Evolutionary conservation across 352 stramenopile genomes (phyloP), one percentile per base, ranked within the genome.

Genomic region (Globisporangium recalcitrans): DNA sequence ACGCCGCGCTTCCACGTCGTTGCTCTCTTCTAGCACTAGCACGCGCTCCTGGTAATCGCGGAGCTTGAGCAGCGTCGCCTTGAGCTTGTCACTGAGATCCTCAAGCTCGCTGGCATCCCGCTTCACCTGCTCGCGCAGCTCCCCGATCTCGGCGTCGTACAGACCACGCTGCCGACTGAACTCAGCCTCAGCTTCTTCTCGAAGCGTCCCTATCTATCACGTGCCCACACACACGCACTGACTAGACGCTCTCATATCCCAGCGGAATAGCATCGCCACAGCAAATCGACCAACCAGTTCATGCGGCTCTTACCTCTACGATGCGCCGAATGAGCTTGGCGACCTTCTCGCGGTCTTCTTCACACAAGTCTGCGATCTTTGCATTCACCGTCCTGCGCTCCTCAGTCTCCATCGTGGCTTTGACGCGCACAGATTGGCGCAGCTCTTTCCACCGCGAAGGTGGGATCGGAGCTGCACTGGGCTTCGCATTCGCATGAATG

Each of bases 331-430:
- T 72, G n/a, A 93, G 63, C 54, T 91, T 91, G 40, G 80, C 69
- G 58, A 93, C 81, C 71, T 93, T 93, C 6, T 91, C 76, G 26
- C 84, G 79, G 68, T 93, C 85, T 61, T 90, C 71, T 13, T 75
- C 77, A 46, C 85, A 90, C 26, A 93, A 48, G 63, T 93, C 79
- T 6, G 80, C 73, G 59, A 93, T 91, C 22, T 62, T 74, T 2
- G 82, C 79, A 29, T 76, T 65, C 0, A 36, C 52, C 0, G 36
- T 0, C 11, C 58, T 58, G 0, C 63, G 64, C 4, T 73, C 58
- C 11, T 56, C 49, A 0, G 73, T 75, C 29, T 85, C 77, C 22
- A 86, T 47, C 8, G 76, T 83, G 1, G 79, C 75, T 62, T 82
- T 77, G 52, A 84, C 67, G 59, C 72, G 75, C 51, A 91, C 71